Evolutionary conservation across 805 yeast species (phyloP).

Genomic region (Pichia membranifaciens): DNA sequence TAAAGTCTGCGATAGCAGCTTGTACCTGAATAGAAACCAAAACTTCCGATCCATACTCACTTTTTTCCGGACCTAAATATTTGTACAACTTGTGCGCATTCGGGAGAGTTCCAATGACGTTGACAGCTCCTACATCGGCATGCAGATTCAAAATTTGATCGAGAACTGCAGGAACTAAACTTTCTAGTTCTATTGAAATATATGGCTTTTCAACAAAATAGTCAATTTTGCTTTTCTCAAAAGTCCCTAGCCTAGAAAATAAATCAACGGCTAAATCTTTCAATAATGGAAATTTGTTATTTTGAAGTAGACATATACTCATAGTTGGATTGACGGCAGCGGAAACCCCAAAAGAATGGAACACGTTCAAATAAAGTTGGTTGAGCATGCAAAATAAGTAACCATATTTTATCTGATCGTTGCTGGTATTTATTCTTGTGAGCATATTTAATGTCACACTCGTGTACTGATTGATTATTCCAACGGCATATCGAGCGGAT

Average conservation of each 20-base stretch:
- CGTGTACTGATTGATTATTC: slow-evolving; percentile 23
- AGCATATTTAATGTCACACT: slow-evolving; percentile 18
- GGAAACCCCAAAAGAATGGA: slow-evolving; percentile 21
- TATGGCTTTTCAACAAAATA: slow-evolving; percentile 18
- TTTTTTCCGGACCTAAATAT: slow-evolving; percentile 26
- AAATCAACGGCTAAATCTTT: slow-evolving; percentile 24
- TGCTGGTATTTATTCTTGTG: slow-evolving; percentile 16
- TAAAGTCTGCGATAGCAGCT: slow-evolving; percentile 35
- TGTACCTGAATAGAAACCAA: slow-evolving; percentile 31
- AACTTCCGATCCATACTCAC: slow-evolving; percentile 24
- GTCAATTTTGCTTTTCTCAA: slow-evolving; percentile 16
- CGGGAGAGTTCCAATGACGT: slow-evolving; percentile 28
- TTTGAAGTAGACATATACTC: slow-evolving; percentile 45
- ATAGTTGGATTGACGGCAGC: slow-evolving; percentile 36
- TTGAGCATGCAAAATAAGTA: slow-evolving; percentile 23
- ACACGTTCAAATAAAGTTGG: slow-evolving; percentile 22
- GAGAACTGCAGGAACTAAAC: slow-evolving; percentile 21
- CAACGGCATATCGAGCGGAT: slow-evolving; percentile 25
- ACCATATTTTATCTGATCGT: slow-evolving; percentile 22
- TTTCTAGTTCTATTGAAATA: slow-evolving; percentile 23
- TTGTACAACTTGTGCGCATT: slow-evolving; percentile 36
- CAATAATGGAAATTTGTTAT: slow-evolving; percentile 39
- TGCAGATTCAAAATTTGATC: slow-evolving; percentile 36
- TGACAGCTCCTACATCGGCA: slow-evolving; percentile 36
- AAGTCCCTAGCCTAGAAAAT: slow-evolving; percentile 20